Evolutionary conservation across 306 rosid species (phyloP).

Genomic region (Fagus crenata): DNA sequence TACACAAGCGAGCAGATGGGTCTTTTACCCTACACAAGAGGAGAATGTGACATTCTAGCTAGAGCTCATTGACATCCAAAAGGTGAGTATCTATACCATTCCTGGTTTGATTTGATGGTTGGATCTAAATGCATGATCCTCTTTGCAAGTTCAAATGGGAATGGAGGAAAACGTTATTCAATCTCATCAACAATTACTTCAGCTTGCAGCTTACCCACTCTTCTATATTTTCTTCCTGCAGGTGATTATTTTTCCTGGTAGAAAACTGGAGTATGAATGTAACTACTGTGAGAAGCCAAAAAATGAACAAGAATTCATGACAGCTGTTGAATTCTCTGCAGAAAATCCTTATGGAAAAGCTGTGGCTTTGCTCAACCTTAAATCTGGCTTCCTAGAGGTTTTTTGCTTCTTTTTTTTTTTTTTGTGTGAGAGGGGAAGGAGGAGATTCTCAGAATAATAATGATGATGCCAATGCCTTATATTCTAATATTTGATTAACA

Average conservation of each 20-base stretch:
- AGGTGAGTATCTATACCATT: conserved; percentile 21
- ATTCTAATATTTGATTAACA: conserved; percentile 22
- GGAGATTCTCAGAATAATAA: neutral
- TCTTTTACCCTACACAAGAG: no score
- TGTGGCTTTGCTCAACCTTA: conserved; percentile 36
- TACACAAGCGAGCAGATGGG: no score
- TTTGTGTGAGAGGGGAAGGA: no score
- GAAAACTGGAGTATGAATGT: conserved; percentile 37
- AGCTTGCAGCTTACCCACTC: neutral
- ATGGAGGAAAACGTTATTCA: neutral
- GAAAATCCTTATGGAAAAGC: conserved; percentile 43
- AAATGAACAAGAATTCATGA: conserved; percentile 26
- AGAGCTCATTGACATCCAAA: conserved; percentile 36
- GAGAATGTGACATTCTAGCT: no score
- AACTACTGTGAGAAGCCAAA: conserved; percentile 18
- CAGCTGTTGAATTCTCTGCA: conserved; percentile 40
- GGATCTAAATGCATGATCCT: neutral
- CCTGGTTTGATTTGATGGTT: conserved; percentile 8
- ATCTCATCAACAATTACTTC: no score
- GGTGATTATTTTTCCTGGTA: conserved; percentile 38
- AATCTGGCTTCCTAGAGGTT: conserved; percentile 38
- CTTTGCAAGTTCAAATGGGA: neutral
- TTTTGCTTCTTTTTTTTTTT: neutral
- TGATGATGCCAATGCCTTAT: neutral
- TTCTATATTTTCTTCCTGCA: conserved; percentile 14